Percentiles rank a stretch among this genome's conserved stretches.
Evolutionary conservation across 805 yeast species (phyloP).

Genomic region (Saturnispora galanensis): DNA sequence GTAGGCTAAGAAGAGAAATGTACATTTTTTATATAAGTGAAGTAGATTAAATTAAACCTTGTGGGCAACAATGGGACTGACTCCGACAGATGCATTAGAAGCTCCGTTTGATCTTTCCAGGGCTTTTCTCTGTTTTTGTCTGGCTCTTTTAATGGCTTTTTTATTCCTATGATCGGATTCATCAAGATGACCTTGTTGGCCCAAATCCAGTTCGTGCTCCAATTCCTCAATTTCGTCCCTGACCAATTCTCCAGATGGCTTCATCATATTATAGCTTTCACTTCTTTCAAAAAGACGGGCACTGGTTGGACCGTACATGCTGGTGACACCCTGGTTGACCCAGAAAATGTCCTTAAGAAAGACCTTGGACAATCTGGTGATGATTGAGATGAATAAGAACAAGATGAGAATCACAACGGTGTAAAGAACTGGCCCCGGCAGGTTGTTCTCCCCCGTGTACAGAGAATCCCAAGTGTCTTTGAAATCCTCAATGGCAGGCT

Average conservation of each 20-base stretch:
- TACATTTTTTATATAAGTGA: too few relatives aligned
- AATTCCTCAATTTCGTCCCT: conserved; percentile 18
- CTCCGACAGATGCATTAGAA: not conserved
- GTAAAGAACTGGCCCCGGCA: conserved; percentile 6
- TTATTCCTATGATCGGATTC: too few relatives aligned
- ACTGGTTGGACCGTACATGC: conserved; percentile 17
- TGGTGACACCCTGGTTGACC: conserved; percentile 17
- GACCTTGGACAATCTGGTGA: conserved; percentile 11
- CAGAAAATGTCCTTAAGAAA: conserved; percentile 20
- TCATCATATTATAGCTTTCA: conserved; percentile 15
- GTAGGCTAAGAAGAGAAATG: too few relatives aligned
- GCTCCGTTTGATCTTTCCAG: not conserved
- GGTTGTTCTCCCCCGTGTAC: not conserved
- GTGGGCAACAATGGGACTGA: not conserved
- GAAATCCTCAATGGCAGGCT: conserved; percentile 3
- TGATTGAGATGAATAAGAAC: conserved; percentile 8
- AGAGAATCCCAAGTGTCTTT: not conserved
- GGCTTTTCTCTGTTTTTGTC: conserved; percentile 1
- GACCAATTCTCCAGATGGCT: conserved; percentile 7
- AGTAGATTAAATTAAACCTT: not conserved
- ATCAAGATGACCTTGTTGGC: not conserved
- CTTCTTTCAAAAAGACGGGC: conserved; percentile 11
- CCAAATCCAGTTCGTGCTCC: conserved; percentile 1
- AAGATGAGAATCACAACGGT: conserved; percentile 1
- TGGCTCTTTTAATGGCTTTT: conserved; percentile 2